phyloP scores from a whole-genome alignment of 176 grass and related monocot genomes.

The Oryza meridionalis region DNA sequence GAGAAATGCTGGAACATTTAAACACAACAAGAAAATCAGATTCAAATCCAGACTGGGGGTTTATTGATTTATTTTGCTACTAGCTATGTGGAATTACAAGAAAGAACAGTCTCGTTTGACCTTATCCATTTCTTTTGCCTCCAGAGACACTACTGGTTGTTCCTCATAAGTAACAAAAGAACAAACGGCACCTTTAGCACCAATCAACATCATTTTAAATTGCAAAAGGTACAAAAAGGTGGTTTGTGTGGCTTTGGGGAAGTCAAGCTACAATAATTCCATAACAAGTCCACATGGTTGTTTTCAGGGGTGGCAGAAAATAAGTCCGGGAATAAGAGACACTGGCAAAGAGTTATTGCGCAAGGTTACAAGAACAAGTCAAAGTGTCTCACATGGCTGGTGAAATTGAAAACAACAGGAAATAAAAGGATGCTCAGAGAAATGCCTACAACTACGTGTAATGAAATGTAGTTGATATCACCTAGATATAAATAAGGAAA shows the following conservation, averaged over 20 bases:
- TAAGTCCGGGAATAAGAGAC: background rate
- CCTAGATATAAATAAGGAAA: background rate
- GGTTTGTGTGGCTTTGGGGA: background rate
- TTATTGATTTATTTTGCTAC: background rate
- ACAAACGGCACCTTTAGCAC: slow-evolving; percentile 20
- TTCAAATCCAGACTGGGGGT: background rate
- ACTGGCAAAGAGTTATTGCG: background rate
- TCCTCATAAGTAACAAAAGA: slow-evolving; percentile 19
- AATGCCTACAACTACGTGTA: no score
- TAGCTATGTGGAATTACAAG: background rate
- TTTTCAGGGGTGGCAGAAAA: background rate
- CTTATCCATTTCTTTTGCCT: background rate
- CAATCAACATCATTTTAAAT: slow-evolving; percentile 15
- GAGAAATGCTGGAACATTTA: background rate
- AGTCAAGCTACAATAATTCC: background rate
- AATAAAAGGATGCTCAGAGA: background rate
- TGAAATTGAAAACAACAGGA: background rate
- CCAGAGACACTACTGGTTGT: background rate
- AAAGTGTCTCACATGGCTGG: background rate
- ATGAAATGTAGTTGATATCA: no score
- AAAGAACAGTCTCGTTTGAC: background rate
- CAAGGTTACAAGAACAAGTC: background rate
- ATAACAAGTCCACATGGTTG: background rate
- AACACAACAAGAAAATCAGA: background rate
- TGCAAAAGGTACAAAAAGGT: slow-evolving; percentile 22